phyloP scores from a whole-genome alignment of 768 basidiomycete species.

The Lactarius vividus region DNA sequence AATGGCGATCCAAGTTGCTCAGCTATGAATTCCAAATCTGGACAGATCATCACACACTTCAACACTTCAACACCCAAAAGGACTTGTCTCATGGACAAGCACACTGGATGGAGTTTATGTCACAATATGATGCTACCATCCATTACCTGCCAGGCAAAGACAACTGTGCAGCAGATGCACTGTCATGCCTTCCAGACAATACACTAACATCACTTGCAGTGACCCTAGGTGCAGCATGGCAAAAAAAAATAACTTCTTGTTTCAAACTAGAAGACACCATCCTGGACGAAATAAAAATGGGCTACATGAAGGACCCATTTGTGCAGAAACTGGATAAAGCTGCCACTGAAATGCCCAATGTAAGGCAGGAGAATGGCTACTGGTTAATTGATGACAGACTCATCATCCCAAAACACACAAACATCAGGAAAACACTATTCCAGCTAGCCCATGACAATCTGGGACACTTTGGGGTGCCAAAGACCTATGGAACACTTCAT shows the following conservation, averaged over 20 bases:
- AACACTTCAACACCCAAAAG: too few species aligned
- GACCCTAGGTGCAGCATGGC: neutral
- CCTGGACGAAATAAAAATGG: fast-evolving
- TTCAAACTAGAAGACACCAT: neutral
- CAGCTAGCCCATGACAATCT: neutral
- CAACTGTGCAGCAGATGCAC: slow-evolving; percentile 33
- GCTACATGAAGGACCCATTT: neutral
- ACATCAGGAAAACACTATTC: neutral
- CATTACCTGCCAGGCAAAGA: slow-evolving; percentile 33
- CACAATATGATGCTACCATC: too few species aligned
- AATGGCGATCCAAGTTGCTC: too few species aligned
- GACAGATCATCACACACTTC: too few species aligned
- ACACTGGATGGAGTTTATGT: too few species aligned
- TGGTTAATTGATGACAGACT: too few species aligned
- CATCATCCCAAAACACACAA: neutral
- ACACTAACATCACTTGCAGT: slow-evolving; percentile 19
- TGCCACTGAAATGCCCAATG: neutral
- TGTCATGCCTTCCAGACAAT: slow-evolving; percentile 32
- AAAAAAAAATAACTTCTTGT: neutral
- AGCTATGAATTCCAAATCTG: too few species aligned
- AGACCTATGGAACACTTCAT: neutral
- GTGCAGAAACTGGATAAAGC: neutral
- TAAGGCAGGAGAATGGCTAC: too few species aligned
- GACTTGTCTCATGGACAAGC: too few species aligned
- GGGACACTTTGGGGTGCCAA: neutral